Evolutionary conservation across 352 stramenopile species (phyloP), one percentile per base, ranked within the genome.

Genomic region (Lagenidium giganteum): DNA sequence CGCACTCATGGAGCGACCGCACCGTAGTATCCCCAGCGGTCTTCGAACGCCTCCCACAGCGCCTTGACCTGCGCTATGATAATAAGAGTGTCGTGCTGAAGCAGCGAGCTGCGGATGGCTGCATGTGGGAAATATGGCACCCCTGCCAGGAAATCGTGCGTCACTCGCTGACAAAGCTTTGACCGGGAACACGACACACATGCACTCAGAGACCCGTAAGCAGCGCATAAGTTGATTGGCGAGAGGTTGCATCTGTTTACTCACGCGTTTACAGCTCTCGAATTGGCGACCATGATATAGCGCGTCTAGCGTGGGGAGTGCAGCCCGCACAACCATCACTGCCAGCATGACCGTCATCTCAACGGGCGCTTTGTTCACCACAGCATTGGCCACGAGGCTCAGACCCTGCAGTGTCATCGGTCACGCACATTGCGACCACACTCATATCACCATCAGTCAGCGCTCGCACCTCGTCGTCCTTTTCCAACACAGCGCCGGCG

Each of bases 21-120:
- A 60, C 73, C 73, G 35, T 72, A 75, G 45, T 87, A 76, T 1
- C 68, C 72, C 74, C 78, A 90, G 9, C 72, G 80, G 41, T 85
- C 57, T 9, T 70, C 51, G 24, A 85, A 87, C 1, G 47, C 55
- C 12, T 21, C 28, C 78, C 74, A 90, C 23, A 74, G 40, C 3
- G 20, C 35, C 33, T 54, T 46, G 6, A 90, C 55, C 6, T 38
- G 24, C 7, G 36, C 38, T 5, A 67, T 51, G 5, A 55, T 29
- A 8, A 16, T 13, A 13, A 51, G 18, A 3, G 16, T 14, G 2
- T 26, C 27, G 13, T 39, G 9, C 0, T 16, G 36, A 14, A 50
- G 24, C n/a, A 79, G 34, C 8, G 61, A 26, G 22, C 47, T 23
- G n/a, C 62, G 67, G 39, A 63, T 76, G 13, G 20, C 47, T 12